Percentiles rank a stretch among this genome's conserved stretches.
These are phyloP conservation scores for Meyerozyma sp. DNA, from an alignment of 1,139 yeast species.

Conservation along the genomic window DNA sequence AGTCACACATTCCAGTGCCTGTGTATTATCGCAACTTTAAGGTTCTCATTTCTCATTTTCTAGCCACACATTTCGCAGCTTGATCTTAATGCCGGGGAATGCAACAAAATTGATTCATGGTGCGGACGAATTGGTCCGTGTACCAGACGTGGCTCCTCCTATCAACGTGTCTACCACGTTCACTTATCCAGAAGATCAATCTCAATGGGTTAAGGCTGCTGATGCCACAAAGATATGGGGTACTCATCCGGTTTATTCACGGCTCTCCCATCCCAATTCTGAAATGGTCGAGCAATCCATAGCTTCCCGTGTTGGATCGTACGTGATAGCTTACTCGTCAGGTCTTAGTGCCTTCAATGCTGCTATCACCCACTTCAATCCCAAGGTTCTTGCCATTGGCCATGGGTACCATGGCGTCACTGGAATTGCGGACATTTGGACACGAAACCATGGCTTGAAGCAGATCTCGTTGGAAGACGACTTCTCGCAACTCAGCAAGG, in stretches of 20 bases:
- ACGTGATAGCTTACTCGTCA: conserved; percentile 62
- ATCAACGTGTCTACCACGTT: conserved; percentile 79
- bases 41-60: not conserved
- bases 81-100: conserved; percentile 32
- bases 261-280: conserved; percentile 69
- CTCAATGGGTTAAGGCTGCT: conserved; percentile 35
- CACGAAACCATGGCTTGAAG: conserved; percentile 56
- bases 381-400: conserved; percentile 70
- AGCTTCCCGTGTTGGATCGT: conserved; percentile 33
- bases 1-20: too few relatives aligned
- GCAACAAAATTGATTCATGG: conserved; percentile 57
- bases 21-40: too few relatives aligned
- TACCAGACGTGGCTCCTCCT: conserved; percentile 68
- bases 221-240: conserved; percentile 18
- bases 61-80: not conserved
- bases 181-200: conserved; percentile 58
- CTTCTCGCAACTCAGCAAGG: conserved; percentile 43
- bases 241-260: conserved; percentile 49
- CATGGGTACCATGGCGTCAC: conserved; percentile 84
- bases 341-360: conserved; percentile 84
- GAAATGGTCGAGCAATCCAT: conserved; percentile 57
- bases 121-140: conserved; percentile 45
- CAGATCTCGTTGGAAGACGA: conserved; percentile 48
- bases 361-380: conserved; percentile 63
- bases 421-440: conserved; percentile 58